These are phyloP conservation scores for Sporothrix humicola DNA, from an alignment of 2,329 filamentous ascomycete genomes.

Conservation along the genomic window DNA sequence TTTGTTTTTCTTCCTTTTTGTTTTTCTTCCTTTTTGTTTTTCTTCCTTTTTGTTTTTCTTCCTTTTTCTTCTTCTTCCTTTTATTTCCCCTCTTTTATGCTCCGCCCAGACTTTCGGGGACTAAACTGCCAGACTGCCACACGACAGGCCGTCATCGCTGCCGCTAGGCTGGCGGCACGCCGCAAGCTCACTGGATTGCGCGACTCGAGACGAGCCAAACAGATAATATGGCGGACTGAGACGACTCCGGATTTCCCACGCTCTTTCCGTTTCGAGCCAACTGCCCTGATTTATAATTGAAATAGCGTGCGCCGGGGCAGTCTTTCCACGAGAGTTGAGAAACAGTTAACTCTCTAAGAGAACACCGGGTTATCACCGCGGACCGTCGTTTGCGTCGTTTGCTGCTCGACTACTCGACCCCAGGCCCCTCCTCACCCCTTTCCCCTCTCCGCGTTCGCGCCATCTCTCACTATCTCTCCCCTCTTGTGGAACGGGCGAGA, in stretches of 20 bases:
- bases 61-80: background rate
- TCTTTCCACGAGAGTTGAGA: background rate
- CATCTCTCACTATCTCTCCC: background rate
- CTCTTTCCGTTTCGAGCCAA: background rate
- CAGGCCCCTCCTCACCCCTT: background rate
- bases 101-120: background rate
- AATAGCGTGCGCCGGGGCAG: conserved; percentile 15
- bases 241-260: conserved; percentile 18
- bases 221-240: background rate
- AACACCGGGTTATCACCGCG: conserved; percentile 17
- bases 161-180: conserved; percentile 19
- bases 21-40: background rate
- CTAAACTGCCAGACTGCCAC: background rate
- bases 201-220: background rate
- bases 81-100: background rate
- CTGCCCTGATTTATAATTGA: conserved; percentile 28
- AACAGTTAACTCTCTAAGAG: background rate
- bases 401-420: background rate
- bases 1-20: too few relatives aligned
- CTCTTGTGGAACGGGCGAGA: background rate
- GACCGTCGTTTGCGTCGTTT: background rate
- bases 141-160: conserved; percentile 20
- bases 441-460: background rate
- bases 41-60: background rate
- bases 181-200: conserved; percentile 20